Evolutionary conservation across 1,284 basidiomycete species (phyloP).

Genomic region (Ustilago xerochloae): DNA sequence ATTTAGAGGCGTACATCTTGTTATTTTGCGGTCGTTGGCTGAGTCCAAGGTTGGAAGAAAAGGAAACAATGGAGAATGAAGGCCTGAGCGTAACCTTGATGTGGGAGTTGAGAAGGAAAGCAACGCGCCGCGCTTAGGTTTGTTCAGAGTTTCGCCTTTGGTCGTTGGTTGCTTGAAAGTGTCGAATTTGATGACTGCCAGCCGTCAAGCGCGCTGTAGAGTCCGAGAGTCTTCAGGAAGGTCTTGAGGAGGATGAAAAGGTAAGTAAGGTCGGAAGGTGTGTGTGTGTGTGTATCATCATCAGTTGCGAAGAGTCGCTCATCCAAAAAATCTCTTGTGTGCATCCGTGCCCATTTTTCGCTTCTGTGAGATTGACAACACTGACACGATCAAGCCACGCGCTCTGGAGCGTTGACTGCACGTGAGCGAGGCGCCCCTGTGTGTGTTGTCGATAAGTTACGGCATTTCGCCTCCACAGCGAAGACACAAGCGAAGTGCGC

Average conservation of each 20-base stretch:
- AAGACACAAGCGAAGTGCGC: too few species aligned
- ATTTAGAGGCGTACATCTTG: conserved; percentile 12
- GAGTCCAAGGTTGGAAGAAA: too few species aligned
- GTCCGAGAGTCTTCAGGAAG: too few species aligned
- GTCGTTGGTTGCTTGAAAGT: too few species aligned
- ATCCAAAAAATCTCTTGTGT: not conserved
- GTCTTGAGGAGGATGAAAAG: not conserved
- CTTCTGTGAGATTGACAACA: not conserved
- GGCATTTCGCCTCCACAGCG: conserved; percentile 7
- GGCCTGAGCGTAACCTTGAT: not conserved
- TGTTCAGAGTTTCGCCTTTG: not conserved
- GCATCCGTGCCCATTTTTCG: too few species aligned
- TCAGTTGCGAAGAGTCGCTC: not conserved
- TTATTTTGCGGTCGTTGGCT: too few species aligned
- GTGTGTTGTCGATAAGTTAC: not conserved
- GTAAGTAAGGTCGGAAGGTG: not conserved
- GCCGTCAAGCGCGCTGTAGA: not conserved
- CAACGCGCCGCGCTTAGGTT: not conserved
- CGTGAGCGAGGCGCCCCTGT: conserved; percentile 13
- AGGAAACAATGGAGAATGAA: too few species aligned
- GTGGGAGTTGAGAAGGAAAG: not conserved
- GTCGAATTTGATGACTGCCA: not conserved
- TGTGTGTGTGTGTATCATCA: not conserved
- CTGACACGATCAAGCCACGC: not conserved
- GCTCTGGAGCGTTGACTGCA: not conserved